A percentile compares a stretch with the other conserved stretches of the same genome.
Evolutionary conservation across 371 early-diverging fungal species (phyloP).

Genomic region (Rhizomucor miehei): DNA sequence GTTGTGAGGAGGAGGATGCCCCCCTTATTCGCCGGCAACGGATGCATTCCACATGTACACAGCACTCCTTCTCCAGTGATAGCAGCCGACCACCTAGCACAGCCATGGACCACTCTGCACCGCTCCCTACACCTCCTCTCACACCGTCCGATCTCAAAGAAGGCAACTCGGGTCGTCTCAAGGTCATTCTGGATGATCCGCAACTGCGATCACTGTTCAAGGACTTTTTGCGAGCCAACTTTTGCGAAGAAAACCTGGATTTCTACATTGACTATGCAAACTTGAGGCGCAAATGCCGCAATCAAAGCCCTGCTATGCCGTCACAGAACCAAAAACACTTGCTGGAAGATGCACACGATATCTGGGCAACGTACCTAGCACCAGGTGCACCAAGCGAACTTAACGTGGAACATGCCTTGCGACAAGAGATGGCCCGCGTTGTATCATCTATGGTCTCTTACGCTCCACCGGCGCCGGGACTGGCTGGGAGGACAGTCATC

Average conservation of each 20-base stretch:
- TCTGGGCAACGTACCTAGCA: conserved; percentile 61
- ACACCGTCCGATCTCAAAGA: conserved; percentile 4
- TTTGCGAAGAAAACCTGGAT: conserved; percentile 71
- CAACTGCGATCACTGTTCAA: conserved; percentile 61
- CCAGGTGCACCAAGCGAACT: conserved; percentile 54
- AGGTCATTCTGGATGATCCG: conserved; percentile 56
- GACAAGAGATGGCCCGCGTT: conserved; percentile 45
- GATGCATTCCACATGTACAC: too few species aligned
- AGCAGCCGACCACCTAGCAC: conserved; percentile 6
- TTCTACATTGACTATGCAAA: conserved; percentile 62
- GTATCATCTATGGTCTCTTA: conserved; percentile 40
- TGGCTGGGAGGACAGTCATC: conserved; percentile 18
- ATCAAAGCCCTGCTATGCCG: conserved; percentile 36
- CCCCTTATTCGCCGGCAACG: neutral
- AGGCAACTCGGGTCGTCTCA: conserved; percentile 26
- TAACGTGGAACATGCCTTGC: conserved; percentile 53
- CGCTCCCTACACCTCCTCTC: neutral
- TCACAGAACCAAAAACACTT: conserved; percentile 34
- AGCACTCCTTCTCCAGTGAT: neutral
- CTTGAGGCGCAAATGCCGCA: conserved; percentile 34
- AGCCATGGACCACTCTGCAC: conserved; percentile 2
- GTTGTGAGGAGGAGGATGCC: neutral
- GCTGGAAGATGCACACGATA: conserved; percentile 57
- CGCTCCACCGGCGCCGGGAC: conserved; percentile 23
- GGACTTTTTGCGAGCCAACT: conserved; percentile 62